Evolutionary conservation across 2,329 filamentous ascomycete genomes (phyloP), one percentile per base, ranked within the genome.

Genomic region (Alternaria longipes): DNA sequence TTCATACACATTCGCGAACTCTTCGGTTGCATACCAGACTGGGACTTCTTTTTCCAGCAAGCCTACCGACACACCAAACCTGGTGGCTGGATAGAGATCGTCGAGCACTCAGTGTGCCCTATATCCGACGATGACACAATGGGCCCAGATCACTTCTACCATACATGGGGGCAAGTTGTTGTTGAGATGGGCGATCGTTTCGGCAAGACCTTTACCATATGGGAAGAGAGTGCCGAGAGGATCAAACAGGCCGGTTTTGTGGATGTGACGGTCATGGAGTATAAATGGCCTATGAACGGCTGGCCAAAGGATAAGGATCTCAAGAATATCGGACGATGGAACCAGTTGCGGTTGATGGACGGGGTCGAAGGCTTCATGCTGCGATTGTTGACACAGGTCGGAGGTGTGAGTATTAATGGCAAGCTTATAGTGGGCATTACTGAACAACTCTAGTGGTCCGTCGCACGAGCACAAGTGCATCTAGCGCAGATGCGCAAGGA

Each of bases 1-100:
- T 82, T 82, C 59, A 79, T 84, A 46, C 81, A 84, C 64, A 71
- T 82, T 16, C 80, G 82, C 51, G 81, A 80, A 50, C 69, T 84
- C 24, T 81, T 80, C 53, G 82, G 82, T 12, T 80, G 77, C 55
- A 78, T 84, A 18, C 74, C 78, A 1, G 81, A 84, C 62, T 84
- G 82, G 81, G 75, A 80, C 55, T 75, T 76, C 56, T 81, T 84
- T 63, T 80, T 74, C 53, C 53, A 68, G 56, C 74, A 79, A 59
- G 74, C 74, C 5, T 75, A 78, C 57, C 58, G 60, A 11, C 75
- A 78, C 63, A 72, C 66, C 0, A 80, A 79, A 56, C 81, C 81
- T 0, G 81, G 81, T 6, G 81, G 81, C 45, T 82, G 74, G 70
- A 66, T 82, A 22, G 80, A 83, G 61, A 75, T 81, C 30, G 77